These are phyloP conservation scores for Cicer chorassanicum DNA, from an alignment of 306 rosid genomes.

Conservation along the genomic window DNA sequence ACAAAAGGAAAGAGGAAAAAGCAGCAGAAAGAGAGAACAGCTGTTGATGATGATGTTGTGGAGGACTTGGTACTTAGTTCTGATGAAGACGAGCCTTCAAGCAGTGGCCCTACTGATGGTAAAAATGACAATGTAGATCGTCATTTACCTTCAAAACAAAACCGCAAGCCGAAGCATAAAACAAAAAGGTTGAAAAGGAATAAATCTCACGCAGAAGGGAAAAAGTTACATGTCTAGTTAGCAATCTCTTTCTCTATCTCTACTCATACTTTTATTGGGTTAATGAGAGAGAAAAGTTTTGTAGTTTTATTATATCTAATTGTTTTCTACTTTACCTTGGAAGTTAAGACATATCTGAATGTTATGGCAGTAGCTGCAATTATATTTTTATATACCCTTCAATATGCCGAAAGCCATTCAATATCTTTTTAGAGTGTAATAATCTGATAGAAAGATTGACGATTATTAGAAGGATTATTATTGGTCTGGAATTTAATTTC, in stretches of 20 bases:
- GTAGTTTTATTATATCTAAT: slow-evolving; percentile 29
- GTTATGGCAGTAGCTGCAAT: slow-evolving; percentile 2
- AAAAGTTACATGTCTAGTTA: slow-evolving; percentile 47
- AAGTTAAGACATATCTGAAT: not conserved
- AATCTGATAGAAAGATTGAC: not conserved
- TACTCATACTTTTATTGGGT: slow-evolving; percentile 9
- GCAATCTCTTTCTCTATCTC: slow-evolving; percentile 15
- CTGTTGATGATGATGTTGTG: slow-evolving; percentile 78
- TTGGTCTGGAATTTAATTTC: not conserved
- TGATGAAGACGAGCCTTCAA: slow-evolving; percentile 66
- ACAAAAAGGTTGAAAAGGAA: slow-evolving; percentile 47
- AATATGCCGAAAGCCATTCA: not conserved
- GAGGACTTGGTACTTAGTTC: slow-evolving; percentile 90
- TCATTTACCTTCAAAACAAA: slow-evolving; percentile 46
- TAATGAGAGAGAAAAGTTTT: slow-evolving; percentile 42
- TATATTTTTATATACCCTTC: not conserved
- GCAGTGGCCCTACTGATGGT: slow-evolving; percentile 44
- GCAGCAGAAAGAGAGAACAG: slow-evolving; percentile 52
- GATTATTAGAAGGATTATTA: not conserved
- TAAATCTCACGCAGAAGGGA: slow-evolving; percentile 44
- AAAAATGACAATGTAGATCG: slow-evolving; percentile 46
- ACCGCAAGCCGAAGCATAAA: slow-evolving; percentile 50
- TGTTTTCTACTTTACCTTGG: not conserved
- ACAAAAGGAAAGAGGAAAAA: slow-evolving; percentile 57
- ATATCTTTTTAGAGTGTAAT: not conserved